These are phyloP conservation scores for Neonectria faginata DNA, from an alignment of 2,329 filamentous ascomycete species.

Conservation along the genomic window DNA sequence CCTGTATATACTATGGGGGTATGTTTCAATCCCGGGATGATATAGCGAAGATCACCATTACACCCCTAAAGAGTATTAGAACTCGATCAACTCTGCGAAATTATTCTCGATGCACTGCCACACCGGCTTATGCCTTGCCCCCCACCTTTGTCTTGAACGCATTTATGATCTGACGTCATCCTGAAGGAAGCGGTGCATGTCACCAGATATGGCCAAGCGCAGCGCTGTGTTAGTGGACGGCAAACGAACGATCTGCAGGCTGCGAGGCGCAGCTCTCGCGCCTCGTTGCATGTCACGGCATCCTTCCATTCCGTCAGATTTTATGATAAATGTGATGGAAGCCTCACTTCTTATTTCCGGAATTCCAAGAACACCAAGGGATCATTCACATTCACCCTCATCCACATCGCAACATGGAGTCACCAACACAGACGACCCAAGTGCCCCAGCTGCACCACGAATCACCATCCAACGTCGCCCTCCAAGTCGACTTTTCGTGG, in stretches of 20 bases:
- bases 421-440: neutral
- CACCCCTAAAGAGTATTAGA: too few species aligned
- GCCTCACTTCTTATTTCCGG: neutral
- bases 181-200: neutral
- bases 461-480: neutral
- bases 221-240: neutral
- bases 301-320: neutral
- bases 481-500: conserved; percentile 34
- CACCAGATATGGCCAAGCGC: neutral
- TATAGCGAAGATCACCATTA: too few species aligned
- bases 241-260: neutral
- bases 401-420: neutral
- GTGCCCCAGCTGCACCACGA: neutral
- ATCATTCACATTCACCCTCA: neutral
- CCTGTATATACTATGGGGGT: too few species aligned
- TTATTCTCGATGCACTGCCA: neutral
- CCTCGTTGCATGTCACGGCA: neutral
- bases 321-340: neutral
- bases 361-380: neutral
- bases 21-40: too few species aligned
- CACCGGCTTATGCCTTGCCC: neutral
- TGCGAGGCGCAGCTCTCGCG: neutral
- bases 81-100: too few species aligned
- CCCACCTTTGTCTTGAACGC: neutral
- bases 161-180: neutral